Evolutionary conservation across 495 filamentous ascomycete genomes (phyloP).

Genomic region (Aspergillus heteromorphus): DNA sequence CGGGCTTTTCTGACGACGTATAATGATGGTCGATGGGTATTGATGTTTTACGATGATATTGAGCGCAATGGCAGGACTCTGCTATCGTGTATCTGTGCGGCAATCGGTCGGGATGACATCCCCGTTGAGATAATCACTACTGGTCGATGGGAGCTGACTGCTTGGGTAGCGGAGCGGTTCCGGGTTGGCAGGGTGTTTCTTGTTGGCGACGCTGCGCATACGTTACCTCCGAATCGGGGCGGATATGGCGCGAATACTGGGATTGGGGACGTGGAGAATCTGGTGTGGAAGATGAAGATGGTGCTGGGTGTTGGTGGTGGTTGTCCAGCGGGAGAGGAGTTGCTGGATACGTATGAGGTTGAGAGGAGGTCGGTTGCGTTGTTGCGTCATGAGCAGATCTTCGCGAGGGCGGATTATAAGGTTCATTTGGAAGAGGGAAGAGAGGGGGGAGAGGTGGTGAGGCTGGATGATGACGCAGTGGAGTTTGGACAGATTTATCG

Average conservation of each 20-base stretch:
- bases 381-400: slow-evolving; percentile 24
- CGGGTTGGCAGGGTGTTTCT: slow-evolving; percentile 36
- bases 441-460: too few relatives aligned
- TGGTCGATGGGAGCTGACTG: slow-evolving; percentile 23
- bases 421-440: slow-evolving; percentile 9
- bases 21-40: slow-evolving; percentile 24
- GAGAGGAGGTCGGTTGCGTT: slow-evolving; percentile 47
- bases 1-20: slow-evolving; percentile 24
- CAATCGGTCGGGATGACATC: slow-evolving; percentile 16
- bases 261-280: slow-evolving; percentile 42
- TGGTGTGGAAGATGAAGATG: slow-evolving; percentile 44
- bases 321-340: slow-evolving; percentile 21
- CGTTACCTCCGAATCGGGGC: slow-evolving; percentile 40
- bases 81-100: too few relatives aligned
- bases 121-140: slow-evolving; percentile 25
- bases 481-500: too few relatives aligned
- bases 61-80: too few relatives aligned
- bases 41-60: slow-evolving; percentile 25
- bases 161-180: slow-evolving; percentile 23
- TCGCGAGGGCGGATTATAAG: slow-evolving; percentile 24
- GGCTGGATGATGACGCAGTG: too few relatives aligned
- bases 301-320: slow-evolving; percentile 36
- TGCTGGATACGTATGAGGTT: slow-evolving; percentile 45
- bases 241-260: slow-evolving; percentile 48
- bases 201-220: slow-evolving; percentile 48